These are phyloP conservation scores for Trichaptum fuscoviolaceum DNA, from an alignment of 768 basidiomycete genomes.

Conservation along the genomic window DNA sequence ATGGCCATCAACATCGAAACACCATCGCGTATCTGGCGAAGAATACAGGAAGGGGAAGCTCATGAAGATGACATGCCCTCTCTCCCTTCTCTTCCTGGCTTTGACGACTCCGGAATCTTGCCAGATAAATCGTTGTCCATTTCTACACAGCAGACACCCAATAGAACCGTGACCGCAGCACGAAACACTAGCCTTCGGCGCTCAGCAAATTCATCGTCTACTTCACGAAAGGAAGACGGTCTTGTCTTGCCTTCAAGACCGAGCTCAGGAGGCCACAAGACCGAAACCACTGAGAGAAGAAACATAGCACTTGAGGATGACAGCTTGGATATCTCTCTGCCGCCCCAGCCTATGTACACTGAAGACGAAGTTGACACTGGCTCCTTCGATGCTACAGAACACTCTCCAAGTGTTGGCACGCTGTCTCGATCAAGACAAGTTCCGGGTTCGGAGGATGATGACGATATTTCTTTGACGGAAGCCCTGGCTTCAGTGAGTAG, in stretches of 20 bases:
- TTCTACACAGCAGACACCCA: neutral
- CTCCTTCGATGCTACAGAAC: neutral
- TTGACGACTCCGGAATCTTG: conserved; percentile 50
- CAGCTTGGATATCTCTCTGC: neutral
- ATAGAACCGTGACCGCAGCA: neutral
- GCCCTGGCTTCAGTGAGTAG: conserved; percentile 53
- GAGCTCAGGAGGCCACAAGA: neutral
- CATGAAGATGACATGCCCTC: conserved; percentile 70
- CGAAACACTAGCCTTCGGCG: neutral
- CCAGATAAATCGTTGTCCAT: neutral
- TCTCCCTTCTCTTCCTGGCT: conserved; percentile 66
- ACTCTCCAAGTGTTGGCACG: neutral
- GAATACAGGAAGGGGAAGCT: conserved; percentile 67
- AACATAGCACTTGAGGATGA: neutral
- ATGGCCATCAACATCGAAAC: conserved; percentile 44
- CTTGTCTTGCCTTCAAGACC: neutral
- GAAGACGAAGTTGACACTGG: neutral
- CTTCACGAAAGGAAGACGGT: neutral
- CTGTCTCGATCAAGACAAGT: neutral
- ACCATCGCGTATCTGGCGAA: conserved; percentile 78
- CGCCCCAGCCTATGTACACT: neutral
- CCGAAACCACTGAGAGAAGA: neutral
- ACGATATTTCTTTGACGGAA: conserved; percentile 46
- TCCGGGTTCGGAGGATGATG: conserved; percentile 28
- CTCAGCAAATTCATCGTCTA: neutral